Conservation (phyloP, 176 grass and related monocot species). For the Cenchrus purpureus region DNA sequence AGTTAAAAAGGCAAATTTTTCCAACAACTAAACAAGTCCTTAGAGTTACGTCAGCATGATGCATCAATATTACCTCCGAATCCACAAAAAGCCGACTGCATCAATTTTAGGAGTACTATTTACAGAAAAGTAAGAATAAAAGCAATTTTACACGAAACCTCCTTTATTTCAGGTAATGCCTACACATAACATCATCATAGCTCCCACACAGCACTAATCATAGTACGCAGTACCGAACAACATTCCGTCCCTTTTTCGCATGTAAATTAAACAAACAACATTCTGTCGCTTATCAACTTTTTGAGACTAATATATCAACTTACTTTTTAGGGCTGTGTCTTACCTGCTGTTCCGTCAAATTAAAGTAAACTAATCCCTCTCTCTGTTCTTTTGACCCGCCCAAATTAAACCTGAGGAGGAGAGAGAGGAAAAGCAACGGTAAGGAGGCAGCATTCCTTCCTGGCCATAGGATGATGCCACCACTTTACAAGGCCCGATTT, state of each 20-base stretch:
- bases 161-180: neutral
- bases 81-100: neutral
- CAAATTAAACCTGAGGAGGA: neutral
- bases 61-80: neutral
- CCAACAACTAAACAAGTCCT: too few relatives aligned
- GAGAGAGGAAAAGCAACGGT: conserved; percentile 46
- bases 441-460: conserved; percentile 23
- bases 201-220: conserved; percentile 6
- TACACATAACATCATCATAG: neutral
- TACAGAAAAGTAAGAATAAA: neutral
- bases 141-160: neutral
- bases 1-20: too few relatives aligned
- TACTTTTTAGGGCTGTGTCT: neutral
- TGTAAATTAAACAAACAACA: neutral
- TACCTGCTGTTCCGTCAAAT: conserved; percentile 2
- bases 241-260: neutral
- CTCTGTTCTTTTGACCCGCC: neutral
- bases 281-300: neutral
- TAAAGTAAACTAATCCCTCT: neutral
- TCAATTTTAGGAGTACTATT: too few relatives aligned
- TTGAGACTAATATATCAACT: neutral
- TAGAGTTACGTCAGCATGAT: too few relatives aligned
- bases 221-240: neutral
- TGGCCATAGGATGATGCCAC: neutral
- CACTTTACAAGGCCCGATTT: neutral